Conservation (phyloP, 805 yeast species). For the Clavispora vitiphila region DNA sequence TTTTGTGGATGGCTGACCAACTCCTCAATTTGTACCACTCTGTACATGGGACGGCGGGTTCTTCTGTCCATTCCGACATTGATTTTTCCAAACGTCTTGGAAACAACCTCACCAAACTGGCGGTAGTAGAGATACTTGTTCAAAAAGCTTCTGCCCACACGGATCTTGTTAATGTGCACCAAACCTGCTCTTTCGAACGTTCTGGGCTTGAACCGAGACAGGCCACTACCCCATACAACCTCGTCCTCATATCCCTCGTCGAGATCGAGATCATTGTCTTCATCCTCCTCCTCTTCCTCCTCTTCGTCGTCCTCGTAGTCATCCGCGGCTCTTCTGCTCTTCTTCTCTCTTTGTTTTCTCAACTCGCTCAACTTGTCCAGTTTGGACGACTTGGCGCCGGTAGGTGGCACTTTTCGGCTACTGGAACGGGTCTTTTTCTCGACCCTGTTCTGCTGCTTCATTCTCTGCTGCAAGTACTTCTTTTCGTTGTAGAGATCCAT, state of each 20-base stretch:
- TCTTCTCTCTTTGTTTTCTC: slow-evolving; percentile 70
- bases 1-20: slow-evolving; percentile 42
- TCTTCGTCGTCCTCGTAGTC: slow-evolving; percentile 17
- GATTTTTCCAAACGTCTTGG: slow-evolving; percentile 76
- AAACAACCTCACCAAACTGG: slow-evolving; percentile 63
- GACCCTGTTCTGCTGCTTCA: slow-evolving; percentile 46
- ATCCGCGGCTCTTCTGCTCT: slow-evolving; percentile 33
- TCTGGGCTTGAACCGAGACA: slow-evolving; percentile 19
- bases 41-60: slow-evolving; percentile 60
- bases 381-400: slow-evolving; percentile 30
- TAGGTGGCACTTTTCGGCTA: slow-evolving; percentile 21
- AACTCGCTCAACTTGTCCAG: slow-evolving; percentile 63
- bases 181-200: slow-evolving; percentile 43
- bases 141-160: slow-evolving; percentile 73
- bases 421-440: slow-evolving; percentile 33
- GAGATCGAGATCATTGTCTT: slow-evolving; percentile 33
- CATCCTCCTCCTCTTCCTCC: slow-evolving; percentile 25
- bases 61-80: slow-evolving; percentile 70
- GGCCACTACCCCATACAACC: slow-evolving; percentile 33
- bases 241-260: slow-evolving; percentile 39
- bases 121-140: slow-evolving; percentile 77
- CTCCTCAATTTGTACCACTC: slow-evolving; percentile 78
- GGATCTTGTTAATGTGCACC: slow-evolving; percentile 64
- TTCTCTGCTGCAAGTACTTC: slow-evolving; percentile 76
- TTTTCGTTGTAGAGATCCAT: slow-evolving; percentile 86